These are phyloP conservation scores for Fusarium guadeloupense DNA, from an alignment of 2,329 filamentous ascomycete genomes.

Conservation along the genomic window DNA sequence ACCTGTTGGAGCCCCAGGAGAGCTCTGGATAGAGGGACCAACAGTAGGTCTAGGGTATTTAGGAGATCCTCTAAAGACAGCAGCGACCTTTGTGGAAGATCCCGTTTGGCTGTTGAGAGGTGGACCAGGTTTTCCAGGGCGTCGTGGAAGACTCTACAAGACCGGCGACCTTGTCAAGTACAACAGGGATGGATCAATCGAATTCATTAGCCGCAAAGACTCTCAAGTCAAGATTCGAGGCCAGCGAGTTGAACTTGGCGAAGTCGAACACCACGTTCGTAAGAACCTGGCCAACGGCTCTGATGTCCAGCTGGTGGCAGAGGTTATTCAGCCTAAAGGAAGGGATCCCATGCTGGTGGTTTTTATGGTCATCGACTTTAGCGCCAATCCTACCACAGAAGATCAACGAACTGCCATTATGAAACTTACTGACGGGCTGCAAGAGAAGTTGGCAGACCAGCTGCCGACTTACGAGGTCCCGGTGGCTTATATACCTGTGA, in stretches of 20 bases:
- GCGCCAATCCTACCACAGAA: background rate
- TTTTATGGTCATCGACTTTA: background rate
- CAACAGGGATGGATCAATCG: background rate
- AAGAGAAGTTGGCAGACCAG: background rate
- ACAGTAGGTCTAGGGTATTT: conserved; percentile 32
- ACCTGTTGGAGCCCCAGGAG: conserved; percentile 30
- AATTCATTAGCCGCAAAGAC: conserved; percentile 47
- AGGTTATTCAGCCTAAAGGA: background rate
- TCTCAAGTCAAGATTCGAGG: conserved; percentile 65
- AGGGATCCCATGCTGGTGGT: background rate
- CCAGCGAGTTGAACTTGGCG: background rate
- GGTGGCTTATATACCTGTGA: background rate
- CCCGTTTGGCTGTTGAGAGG: conserved; percentile 26
- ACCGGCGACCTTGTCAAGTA: conserved; percentile 33
- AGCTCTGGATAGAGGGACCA: conserved; percentile 37
- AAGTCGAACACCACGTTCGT: background rate
- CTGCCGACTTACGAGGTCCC: background rate
- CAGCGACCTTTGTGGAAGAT: conserved; percentile 43
- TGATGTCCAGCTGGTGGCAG: background rate
- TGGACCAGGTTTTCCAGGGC: conserved; percentile 34
- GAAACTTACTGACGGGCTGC: background rate
- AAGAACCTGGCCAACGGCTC: background rate
- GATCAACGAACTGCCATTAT: background rate
- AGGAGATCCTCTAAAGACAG: conserved; percentile 18
- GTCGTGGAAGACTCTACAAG: conserved; percentile 13